phyloP scores from a whole-genome alignment of 208 protist species.

The Crithidia thermophila region DNA sequence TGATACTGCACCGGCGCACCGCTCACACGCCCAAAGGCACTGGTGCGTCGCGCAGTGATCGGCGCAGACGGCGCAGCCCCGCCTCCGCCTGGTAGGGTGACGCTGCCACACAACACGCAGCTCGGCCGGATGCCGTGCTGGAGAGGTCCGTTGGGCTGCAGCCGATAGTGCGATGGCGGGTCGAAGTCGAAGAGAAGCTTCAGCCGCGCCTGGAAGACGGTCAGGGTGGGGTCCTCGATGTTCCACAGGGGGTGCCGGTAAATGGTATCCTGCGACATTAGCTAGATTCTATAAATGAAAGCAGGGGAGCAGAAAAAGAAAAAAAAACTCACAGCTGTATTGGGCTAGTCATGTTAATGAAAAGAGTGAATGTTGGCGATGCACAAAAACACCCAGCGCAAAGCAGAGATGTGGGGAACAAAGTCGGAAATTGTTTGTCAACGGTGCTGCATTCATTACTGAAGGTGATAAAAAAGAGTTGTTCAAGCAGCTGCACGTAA shows the following conservation, averaged over 20 bases:
- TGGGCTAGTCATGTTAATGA: no score
- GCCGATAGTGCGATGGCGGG: slow-evolving; percentile 53
- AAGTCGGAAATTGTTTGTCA: not conserved
- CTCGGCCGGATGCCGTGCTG: slow-evolving; percentile 53
- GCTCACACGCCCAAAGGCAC: slow-evolving; percentile 15
- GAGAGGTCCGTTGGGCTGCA: slow-evolving; percentile 57
- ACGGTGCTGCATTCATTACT: no score
- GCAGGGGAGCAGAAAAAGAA: not conserved
- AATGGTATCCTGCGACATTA: slow-evolving; percentile 68
- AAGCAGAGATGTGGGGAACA: not conserved
- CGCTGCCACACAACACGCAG: slow-evolving; percentile 24
- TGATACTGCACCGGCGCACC: slow-evolving; percentile 32
- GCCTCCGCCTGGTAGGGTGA: slow-evolving; percentile 21
- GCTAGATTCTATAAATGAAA: not conserved
- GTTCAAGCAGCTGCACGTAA: no score
- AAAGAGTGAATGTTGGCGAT: no score
- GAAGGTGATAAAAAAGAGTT: no score
- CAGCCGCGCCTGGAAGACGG: slow-evolving; percentile 50
- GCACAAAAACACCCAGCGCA: no score
- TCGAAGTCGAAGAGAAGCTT: slow-evolving; percentile 83
- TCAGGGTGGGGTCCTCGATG: slow-evolving; percentile 67
- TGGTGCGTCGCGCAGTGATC: slow-evolving; percentile 17
- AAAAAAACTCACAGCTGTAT: not conserved
- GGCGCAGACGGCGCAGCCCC: slow-evolving; percentile 17
- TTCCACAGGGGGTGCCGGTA: slow-evolving; percentile 74